Percentiles rank a stretch among this genome's conserved stretches.
Evolutionary conservation across 306 rosid species (phyloP).

Genomic region (Lagenaria siceraria): DNA sequence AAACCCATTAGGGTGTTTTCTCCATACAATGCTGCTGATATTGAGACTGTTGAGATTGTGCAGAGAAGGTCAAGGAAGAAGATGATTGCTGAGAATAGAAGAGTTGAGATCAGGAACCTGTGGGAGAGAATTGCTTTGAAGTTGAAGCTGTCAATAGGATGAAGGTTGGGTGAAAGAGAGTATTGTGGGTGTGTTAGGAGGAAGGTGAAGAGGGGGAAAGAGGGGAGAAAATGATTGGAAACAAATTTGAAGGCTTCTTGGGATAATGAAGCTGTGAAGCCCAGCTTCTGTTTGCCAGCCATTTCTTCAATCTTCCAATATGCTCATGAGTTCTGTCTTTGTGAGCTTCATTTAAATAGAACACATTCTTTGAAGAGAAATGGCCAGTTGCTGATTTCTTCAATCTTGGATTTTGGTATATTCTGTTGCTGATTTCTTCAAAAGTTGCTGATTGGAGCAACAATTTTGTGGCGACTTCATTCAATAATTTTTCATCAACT

Average conservation of each 20-base stretch:
- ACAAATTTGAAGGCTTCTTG: slow-evolving; percentile 20
- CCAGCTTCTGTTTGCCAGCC: slow-evolving; percentile 16
- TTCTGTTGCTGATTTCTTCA: not conserved
- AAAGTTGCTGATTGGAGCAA: too few species aligned
- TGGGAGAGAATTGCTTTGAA: not conserved
- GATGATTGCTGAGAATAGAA: not conserved
- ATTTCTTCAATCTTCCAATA: too few species aligned
- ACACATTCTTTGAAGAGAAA: too few species aligned
- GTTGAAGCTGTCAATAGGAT: not conserved
- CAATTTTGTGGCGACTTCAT: too few species aligned
- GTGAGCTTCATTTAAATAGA: too few species aligned
- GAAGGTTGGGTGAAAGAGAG: slow-evolving; percentile 15
- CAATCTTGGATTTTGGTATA: not conserved
- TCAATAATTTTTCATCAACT: too few species aligned
- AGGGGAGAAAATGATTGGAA: slow-evolving; percentile 18
- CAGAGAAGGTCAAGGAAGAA: slow-evolving; percentile 24
- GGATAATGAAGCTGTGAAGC: slow-evolving; percentile 18
- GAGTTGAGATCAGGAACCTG: not conserved
- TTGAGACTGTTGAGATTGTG: slow-evolving; percentile 13
- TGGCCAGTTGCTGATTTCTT: too few species aligned
- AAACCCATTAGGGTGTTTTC: slow-evolving; percentile 14
- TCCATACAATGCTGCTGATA: slow-evolving; percentile 21
- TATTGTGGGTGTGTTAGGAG: slow-evolving; percentile 26
- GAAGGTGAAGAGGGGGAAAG: slow-evolving; percentile 37
- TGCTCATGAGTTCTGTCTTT: too few species aligned